Conservation (phyloP, 768 basidiomycete genomes). For the Leucosporidium yakuticum region DNA sequence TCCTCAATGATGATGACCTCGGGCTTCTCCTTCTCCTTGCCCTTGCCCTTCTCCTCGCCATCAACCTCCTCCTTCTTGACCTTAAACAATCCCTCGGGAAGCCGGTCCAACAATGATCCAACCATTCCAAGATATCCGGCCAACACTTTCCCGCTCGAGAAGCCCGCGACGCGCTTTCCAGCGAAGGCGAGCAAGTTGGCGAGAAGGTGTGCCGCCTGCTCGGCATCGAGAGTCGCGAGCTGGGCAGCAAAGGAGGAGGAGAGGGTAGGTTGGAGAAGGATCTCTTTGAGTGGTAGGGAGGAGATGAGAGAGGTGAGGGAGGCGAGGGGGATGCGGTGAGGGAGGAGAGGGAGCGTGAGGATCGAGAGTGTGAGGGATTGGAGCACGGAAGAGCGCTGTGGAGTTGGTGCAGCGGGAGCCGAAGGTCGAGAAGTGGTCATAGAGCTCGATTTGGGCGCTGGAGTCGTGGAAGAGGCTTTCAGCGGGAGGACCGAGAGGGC, state of each 20-base stretch:
- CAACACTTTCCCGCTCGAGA: constrained; percentile 8
- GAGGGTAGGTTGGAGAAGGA: background rate
- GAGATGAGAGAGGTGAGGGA: background rate
- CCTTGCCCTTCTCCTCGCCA: constrained; percentile 5
- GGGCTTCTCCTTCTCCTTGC: background rate
- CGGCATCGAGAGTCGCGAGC: background rate
- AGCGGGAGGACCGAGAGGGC: constrained; percentile 25
- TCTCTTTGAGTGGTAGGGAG: background rate
- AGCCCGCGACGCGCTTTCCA: background rate
- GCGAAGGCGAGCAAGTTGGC: constrained; percentile 15
- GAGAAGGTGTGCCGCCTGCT: constrained; percentile 11
- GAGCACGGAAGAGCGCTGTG: background rate
- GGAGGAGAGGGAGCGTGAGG: constrained; percentile 11
- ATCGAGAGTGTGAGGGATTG: constrained; percentile 8
- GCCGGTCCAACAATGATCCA: background rate
- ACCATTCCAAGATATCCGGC: constrained; percentile 8
- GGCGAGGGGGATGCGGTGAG: background rate
- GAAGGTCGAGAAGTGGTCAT: background rate
- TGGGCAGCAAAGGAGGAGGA: background rate
- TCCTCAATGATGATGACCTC: constrained; percentile 12
- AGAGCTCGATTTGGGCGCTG: background rate
- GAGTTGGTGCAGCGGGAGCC: background rate
- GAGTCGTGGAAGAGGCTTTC: constrained; percentile 7
- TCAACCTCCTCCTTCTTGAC: background rate
- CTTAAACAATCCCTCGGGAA: background rate